A percentile compares a stretch with the other conserved stretches of the same genome.
phyloP scores from a whole-genome alignment of 1,139 yeast genomes.

The Pichia sp. region DNA sequence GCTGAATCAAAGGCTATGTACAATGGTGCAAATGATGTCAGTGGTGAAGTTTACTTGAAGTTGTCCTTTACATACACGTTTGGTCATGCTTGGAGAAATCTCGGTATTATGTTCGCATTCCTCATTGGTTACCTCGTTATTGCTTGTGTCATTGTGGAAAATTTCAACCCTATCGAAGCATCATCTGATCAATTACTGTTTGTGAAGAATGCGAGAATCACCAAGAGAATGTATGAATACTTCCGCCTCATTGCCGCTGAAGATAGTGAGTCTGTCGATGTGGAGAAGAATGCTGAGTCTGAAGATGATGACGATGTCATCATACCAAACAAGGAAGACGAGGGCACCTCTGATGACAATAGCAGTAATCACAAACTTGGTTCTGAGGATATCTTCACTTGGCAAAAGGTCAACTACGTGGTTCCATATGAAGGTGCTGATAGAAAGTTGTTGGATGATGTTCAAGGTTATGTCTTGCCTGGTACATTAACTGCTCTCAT shows the following conservation, averaged over 20 bases:
- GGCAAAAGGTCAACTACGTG: slow-evolving; percentile 34
- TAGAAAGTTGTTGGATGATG: slow-evolving; percentile 38
- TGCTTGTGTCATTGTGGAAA: slow-evolving; percentile 32
- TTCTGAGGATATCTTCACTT: slow-evolving; percentile 31
- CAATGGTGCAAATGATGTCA: slow-evolving; percentile 21
- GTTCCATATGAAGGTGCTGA: slow-evolving; percentile 34
- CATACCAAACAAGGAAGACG: not conserved
- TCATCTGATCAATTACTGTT: slow-evolving; percentile 19
- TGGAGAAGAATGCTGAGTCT: slow-evolving; percentile 2
- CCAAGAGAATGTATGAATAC: not conserved
- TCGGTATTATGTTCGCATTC: slow-evolving; percentile 43
- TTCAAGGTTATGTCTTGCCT: slow-evolving; percentile 51
- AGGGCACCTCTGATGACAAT: not conserved
- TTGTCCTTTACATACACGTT: slow-evolving; percentile 33
- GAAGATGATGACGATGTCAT: slow-evolving; percentile 5
- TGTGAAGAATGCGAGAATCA: slow-evolving; percentile 13
- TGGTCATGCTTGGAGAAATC: slow-evolving; percentile 43
- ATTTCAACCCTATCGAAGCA: slow-evolving; percentile 14
- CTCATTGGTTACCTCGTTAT: slow-evolving; percentile 31
- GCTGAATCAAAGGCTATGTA: slow-evolving; percentile 25
- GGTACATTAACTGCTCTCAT: slow-evolving; percentile 53
- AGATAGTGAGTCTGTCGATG: not conserved
- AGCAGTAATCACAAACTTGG: slow-evolving; percentile 4
- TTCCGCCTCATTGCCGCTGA: not conserved
- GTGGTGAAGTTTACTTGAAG: slow-evolving; percentile 37